Evolutionary conservation across 805 yeast genomes (phyloP).

Genomic region (Komagataella pastoris): DNA sequence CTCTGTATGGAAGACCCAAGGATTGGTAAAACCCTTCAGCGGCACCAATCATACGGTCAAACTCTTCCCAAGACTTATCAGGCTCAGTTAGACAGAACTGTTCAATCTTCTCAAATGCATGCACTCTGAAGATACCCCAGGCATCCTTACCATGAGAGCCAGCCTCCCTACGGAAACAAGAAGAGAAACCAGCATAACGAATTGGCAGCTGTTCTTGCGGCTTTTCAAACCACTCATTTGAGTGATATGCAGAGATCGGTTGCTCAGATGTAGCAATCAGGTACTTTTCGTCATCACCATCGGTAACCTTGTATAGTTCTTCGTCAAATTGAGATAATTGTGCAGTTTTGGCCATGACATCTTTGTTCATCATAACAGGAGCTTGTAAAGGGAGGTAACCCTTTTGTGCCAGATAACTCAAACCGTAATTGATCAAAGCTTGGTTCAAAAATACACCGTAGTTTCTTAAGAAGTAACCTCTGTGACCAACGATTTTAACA

Average conservation of each 20-base stretch:
- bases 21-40: slow-evolving; percentile 91
- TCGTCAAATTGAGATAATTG: slow-evolving; percentile 97
- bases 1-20: slow-evolving; percentile 88
- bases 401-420: slow-evolving; percentile 64
- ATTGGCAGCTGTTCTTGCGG: slow-evolving; percentile 95
- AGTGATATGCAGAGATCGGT: slow-evolving; percentile 96
- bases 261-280: slow-evolving; percentile 98
- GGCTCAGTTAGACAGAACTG: slow-evolving; percentile 95
- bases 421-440: slow-evolving; percentile 94
- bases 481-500: slow-evolving; percentile 93
- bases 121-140: slow-evolving; percentile 99
- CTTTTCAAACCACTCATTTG: slow-evolving; percentile 96
- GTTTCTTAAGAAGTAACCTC: slow-evolving; percentile 93
- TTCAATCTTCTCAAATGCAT: slow-evolving; percentile 96
- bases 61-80: slow-evolving; percentile 95
- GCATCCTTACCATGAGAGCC: slow-evolving; percentile 99
- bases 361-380: slow-evolving; percentile 99
- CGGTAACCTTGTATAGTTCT: slow-evolving; percentile 92
- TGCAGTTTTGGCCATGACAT: slow-evolving; percentile 98
- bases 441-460: slow-evolving; percentile 96
- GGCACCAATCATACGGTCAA: slow-evolving; percentile 84
- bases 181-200: slow-evolving; percentile 94
- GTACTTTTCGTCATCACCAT: slow-evolving; percentile 96
- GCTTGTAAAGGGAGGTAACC: slow-evolving; percentile 91
- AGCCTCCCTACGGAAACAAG: slow-evolving; percentile 99